Conservation (phyloP, 257 asterid species). For the Capsicum baccatum region DNA sequence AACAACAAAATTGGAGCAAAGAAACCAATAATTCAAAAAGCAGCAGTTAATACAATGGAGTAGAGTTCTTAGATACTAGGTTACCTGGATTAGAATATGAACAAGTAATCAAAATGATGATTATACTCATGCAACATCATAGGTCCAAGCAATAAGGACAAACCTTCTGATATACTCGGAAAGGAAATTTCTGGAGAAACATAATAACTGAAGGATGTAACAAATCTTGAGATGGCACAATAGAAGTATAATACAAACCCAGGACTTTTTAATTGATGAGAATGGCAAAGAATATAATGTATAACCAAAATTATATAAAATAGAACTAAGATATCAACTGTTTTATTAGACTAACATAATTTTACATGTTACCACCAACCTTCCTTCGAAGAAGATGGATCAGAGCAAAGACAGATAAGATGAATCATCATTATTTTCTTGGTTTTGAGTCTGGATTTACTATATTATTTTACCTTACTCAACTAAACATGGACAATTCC, state of each 20-base stretch:
- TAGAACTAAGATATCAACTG: not conserved
- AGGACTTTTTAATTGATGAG: not conserved
- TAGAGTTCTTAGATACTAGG: too few relatives aligned
- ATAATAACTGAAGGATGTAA: constrained; percentile 12
- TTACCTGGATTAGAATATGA: too few relatives aligned
- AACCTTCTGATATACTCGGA: not conserved
- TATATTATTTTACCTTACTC: too few relatives aligned
- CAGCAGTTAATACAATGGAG: not conserved
- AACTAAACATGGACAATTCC: too few relatives aligned
- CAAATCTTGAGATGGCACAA: constrained; percentile 25
- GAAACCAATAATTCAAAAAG: constrained; percentile 8
- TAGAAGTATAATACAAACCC: constrained; percentile 23
- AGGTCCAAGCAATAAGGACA: not conserved
- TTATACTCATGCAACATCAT: too few relatives aligned
- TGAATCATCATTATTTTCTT: too few relatives aligned
- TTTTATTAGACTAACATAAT: not conserved
- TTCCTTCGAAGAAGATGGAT: constrained; percentile 31
- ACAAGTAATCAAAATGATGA: too few relatives aligned
- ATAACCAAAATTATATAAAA: not conserved
- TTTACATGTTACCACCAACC: constrained; percentile 23
- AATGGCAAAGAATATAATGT: not conserved
- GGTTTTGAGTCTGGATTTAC: too few relatives aligned
- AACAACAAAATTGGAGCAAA: constrained; percentile 14
- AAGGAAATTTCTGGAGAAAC: not conserved
- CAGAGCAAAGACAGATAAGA: constrained; percentile 5